Evolutionary conservation across 1,284 basidiomycete species (phyloP).

Genomic region (Ustanciosporium gigantosporum): DNA sequence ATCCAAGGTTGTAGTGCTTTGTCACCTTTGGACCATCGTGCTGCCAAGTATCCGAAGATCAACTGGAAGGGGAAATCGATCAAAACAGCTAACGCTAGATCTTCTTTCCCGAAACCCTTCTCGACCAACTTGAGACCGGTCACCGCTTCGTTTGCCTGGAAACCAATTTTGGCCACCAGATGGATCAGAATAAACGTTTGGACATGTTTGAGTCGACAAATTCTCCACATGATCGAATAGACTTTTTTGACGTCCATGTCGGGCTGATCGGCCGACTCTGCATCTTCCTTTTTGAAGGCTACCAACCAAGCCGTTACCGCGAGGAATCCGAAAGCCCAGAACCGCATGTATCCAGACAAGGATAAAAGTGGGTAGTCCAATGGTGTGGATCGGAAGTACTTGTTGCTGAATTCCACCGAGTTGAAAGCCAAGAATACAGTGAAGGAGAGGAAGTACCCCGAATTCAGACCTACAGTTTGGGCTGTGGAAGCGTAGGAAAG

Average conservation of each 20-base stretch:
- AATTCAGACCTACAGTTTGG: conserved; percentile 95
- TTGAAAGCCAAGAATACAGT: conserved; percentile 98
- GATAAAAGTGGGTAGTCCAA: conserved; percentile 79
- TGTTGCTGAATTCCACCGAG: conserved; percentile 83
- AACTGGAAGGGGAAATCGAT: conserved; percentile 99
- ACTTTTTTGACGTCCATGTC: conserved; percentile 90
- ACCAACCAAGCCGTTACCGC: conserved; percentile 83
- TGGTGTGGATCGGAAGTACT: conserved; percentile 69
- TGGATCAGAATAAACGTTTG: conserved; percentile 86
- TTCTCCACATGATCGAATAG: conserved; percentile 92
- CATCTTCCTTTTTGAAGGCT: conserved; percentile 84
- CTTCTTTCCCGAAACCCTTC: conserved; percentile 92
- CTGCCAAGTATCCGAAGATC: conserved; percentile 91
- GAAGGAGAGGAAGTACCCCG: conserved; percentile 93
- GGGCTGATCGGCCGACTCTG: conserved; percentile 61
- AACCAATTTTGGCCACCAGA: conserved; percentile 90
- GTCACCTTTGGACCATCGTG: conserved; percentile 71
- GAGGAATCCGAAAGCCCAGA: conserved; percentile 82
- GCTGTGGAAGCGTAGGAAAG: conserved; percentile 96
- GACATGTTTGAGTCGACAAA: conserved; percentile 88
- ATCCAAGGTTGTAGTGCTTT: conserved; percentile 71
- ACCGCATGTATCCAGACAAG: conserved; percentile 79
- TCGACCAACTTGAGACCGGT: conserved; percentile 94
- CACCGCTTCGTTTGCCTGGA: conserved; percentile 90
- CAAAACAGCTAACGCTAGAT: conserved; percentile 88